phyloP scores from a whole-genome alignment of 805 yeast species.

The Suhomyces sp. region DNA sequence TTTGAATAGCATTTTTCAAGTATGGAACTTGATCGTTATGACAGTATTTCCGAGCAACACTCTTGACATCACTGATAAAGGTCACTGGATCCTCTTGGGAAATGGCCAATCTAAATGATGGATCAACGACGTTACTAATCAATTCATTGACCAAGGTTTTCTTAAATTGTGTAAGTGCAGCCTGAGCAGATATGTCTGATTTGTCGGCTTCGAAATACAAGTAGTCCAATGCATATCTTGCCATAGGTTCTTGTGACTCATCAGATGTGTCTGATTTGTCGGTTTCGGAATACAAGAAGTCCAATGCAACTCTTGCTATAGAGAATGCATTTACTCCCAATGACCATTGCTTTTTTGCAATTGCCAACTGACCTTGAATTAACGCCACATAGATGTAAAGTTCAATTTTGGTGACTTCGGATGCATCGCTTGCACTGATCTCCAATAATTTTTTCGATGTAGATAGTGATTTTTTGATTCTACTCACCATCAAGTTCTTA shows the following conservation, averaged over 20 bases:
- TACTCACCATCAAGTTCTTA: slow-evolving; percentile 49
- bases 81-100: slow-evolving; percentile 35
- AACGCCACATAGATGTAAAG: slow-evolving; percentile 44
- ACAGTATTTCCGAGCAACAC: slow-evolving; percentile 13
- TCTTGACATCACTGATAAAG: slow-evolving; percentile 5
- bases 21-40: slow-evolving; percentile 24
- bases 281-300: slow-evolving; percentile 36
- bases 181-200: slow-evolving; percentile 11
- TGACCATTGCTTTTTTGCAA: slow-evolving; percentile 57
- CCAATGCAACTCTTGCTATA: slow-evolving; percentile 60
- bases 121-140: slow-evolving; percentile 60
- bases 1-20: slow-evolving; percentile 39
- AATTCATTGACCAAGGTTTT: slow-evolving; percentile 53
- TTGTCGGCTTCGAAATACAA: slow-evolving; percentile 7
- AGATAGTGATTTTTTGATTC: slow-evolving; percentile 62
- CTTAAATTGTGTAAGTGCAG: slow-evolving; percentile 18
- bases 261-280: slow-evolving; percentile 7
- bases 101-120: slow-evolving; percentile 57
- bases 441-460: slow-evolving; percentile 44
- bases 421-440: slow-evolving; percentile 38
- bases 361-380: slow-evolving; percentile 49
- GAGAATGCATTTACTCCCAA: slow-evolving; percentile 53
- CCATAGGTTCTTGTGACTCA: slow-evolving; percentile 23
- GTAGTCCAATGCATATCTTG: background rate
- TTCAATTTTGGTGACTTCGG: slow-evolving; percentile 26